Base-by-base conservation (phyloP, 2,329 filamentous ascomycete species). In the Ascochyta fabae region DNA sequence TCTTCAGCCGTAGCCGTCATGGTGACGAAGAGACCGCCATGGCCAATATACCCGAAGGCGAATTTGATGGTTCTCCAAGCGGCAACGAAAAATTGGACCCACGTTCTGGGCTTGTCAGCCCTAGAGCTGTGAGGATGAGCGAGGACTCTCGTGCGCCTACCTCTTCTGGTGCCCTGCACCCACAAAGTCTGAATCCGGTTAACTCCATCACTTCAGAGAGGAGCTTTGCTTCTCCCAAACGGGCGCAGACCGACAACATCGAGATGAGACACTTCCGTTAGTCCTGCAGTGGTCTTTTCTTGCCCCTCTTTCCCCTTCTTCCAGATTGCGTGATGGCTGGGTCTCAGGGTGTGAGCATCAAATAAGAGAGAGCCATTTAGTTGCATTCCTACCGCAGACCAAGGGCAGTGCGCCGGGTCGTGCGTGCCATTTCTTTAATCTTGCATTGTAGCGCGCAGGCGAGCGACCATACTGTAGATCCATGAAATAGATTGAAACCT, bases 1-100 rank as follows among this genome's bases (percentile, higher is more conserved):
- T 89, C 76, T 86, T 89, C 72, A 76, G 80, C 33, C 81, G 84
- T n/a, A 56, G 56, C 38, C 66, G 61, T 10, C 55, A 64, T 10
- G 71, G 66, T 29, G 72, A 78, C 8, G 77, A 81, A 56, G 62
- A 82, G 52, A 74, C 77, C 62, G 81, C 80, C 49, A 78, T 81
- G 59, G 80, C 75, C 9, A 77, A 78, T 54, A 80, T 82, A 24
- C 78, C 78, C 0, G 80, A 81, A 41, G 59, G 49, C 36, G 64
- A 66, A 2, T 46, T 53, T 24, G 62, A 64, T 6, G 62, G 61
- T 19, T 59, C 64, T 12, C 61, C 64, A 1, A 34, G 47, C 13
- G 57, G 51, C 39, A 60, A 59, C 6, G 75, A 78, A 48, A 72
- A 65, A 33, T 52, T 77, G 5, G 74, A 77, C 59, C 70, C 72